These are phyloP conservation scores for Exophiala bonariae DNA, from an alignment of 2,329 filamentous ascomycete genomes.

Conservation along the genomic window DNA sequence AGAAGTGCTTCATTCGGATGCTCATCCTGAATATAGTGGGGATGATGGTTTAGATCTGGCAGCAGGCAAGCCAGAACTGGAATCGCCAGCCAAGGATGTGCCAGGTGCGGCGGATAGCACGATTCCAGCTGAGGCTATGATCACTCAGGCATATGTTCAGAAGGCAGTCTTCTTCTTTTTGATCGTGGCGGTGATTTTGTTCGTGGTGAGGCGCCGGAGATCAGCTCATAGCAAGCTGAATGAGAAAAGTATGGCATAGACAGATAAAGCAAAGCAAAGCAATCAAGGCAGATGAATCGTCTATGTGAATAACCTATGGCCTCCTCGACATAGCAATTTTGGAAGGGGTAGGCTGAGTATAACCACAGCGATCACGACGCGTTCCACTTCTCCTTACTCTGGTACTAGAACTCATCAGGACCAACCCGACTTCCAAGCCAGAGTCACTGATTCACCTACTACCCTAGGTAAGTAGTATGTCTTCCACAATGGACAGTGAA, in stretches of 20 bases:
- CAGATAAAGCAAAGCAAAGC: too few relatives aligned
- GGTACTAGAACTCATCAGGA: too few relatives aligned
- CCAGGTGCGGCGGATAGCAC: slow-evolving; percentile 12
- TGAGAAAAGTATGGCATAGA: slow-evolving; percentile 25
- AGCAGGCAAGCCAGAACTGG: neutral
- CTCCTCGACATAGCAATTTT: too few relatives aligned
- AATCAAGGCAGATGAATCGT: too few relatives aligned
- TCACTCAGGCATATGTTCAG: slow-evolving; percentile 22
- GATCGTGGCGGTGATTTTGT: slow-evolving; percentile 19
- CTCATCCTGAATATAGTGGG: slow-evolving; percentile 23
- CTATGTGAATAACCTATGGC: too few relatives aligned
- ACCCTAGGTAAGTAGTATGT: too few relatives aligned
- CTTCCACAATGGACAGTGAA: too few relatives aligned
- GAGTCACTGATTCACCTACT: too few relatives aligned
- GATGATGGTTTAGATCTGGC: slow-evolving; percentile 11
- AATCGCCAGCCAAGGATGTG: slow-evolving; percentile 13
- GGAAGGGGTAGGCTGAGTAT: too few relatives aligned
- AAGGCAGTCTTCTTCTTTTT: slow-evolving; percentile 22
- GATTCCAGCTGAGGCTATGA: slow-evolving; percentile 10
- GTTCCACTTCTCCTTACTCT: too few relatives aligned
- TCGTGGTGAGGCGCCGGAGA: slow-evolving; percentile 16
- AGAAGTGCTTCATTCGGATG: slow-evolving; percentile 24
- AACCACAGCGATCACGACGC: too few relatives aligned
- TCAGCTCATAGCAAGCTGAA: slow-evolving; percentile 17
- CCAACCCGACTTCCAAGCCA: too few relatives aligned